Evolutionary conservation across 2,329 filamentous ascomycete species (phyloP), one percentile per base, ranked within the genome.

Genomic region (Paecilomyces niveus): DNA sequence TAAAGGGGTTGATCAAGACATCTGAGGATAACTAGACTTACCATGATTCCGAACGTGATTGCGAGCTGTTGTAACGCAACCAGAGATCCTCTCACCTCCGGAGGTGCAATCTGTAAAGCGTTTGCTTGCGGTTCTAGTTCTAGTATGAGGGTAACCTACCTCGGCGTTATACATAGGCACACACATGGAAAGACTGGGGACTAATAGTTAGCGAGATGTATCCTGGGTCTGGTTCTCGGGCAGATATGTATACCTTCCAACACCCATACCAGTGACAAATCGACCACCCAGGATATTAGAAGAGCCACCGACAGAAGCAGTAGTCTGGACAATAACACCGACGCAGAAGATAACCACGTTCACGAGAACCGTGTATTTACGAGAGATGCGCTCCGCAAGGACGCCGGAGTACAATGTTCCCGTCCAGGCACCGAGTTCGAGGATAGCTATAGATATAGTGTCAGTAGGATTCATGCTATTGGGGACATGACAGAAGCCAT

Each of bases 211-310:
- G 9, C 61, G 64, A 31, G 70, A 57, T 29, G 50, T 57, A 26
- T 24, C 21, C 9, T 21, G 31, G 10, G 52, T 3, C 21, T n/a
- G 35, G 3, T 18, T 54, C 10, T 26, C n/a, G 7, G 2, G 21
- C 10, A 50, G 53, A n/a, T 18, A 18, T 53, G 18, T 53, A 33
- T 67, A 72, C 73, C 77, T 79, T 60, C 79, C 79, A 39, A 88
- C 90, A 18, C 79, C 79, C 58, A 79, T 68, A 58, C 79, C 80
- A 39, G 78, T 79, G 62, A 91, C 78, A 68, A 91, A 91, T 13
- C 89, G 81, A 3, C 89, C 89, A 33, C 80, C 89, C 0, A 91
- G 77, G 62, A 91, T 90, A 3, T 81, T 78, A 52, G 82, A 77
- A 61, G 81, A 79, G 0, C 85, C 85, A 3, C 73, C 81, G 1